Evolutionary conservation across 768 basidiomycete genomes (phyloP), one percentile per base, ranked within the genome.

Genomic region (Cantharellus cinnabarinus): DNA sequence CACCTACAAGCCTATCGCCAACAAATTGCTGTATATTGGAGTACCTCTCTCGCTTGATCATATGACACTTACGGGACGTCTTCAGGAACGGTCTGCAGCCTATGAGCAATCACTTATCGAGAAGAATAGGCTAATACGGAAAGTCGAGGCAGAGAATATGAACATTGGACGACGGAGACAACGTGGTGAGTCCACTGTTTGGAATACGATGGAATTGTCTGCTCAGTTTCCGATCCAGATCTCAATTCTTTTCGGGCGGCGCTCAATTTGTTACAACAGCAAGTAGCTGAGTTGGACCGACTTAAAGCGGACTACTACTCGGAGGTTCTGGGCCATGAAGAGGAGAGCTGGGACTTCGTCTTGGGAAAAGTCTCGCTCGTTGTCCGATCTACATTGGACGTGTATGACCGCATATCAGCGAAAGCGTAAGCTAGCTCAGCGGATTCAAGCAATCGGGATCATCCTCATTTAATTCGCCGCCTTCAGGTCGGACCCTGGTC

Each of bases 281-380:
- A 94, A 69, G 89, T 97, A 0, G 89, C 94, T 64, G 90, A 90
- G 61, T 74, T 95, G 2, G 91, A 97, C 69, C 79, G 79, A 58
- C 72, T 97, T 59, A 94, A 93, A 67, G 78, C 74, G 4, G 75
- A 77, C 4, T 89, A 97, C 71, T 93, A 97, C 66, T 67, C 83
- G 63, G 83, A 89, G 65, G 89, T 94, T 58, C 71, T 90, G 56
- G 86, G 88, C 60, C 90, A 91, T 64, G 91, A 95, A 71, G 89
- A 93, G 64, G 83, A 94, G 69, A 84, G 89, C n/a, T 97, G 93
- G 93, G 81, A 91, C 65, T 79, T 80, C 10, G 88, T 94, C 3
- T 81, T 93, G 67, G 79, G 76, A 62, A 94, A 93, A 75, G 75
- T 82, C 56, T 89, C 83, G 66, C 75, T 91, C 40, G 83, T 83